These are phyloP conservation scores for Cryptococcus sp. DNA, from an alignment of 1,284 basidiomycete species.

Conservation along the genomic window DNA sequence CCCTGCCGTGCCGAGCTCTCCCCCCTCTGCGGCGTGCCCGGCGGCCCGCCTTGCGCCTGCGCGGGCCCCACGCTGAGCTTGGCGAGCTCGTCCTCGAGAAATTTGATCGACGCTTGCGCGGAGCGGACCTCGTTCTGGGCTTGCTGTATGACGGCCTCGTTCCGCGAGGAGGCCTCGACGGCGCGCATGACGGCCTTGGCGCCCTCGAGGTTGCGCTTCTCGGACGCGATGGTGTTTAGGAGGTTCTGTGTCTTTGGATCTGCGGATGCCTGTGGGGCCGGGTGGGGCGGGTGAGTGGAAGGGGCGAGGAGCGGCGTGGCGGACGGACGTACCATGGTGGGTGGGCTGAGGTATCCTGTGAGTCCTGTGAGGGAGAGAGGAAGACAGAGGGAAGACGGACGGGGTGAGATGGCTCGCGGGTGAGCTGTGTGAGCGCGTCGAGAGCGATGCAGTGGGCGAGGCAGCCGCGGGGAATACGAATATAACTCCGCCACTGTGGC, in stretches of 20 bases:
- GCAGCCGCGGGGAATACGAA: no score
- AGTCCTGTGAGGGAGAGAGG: no score
- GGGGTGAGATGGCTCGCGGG: no score
- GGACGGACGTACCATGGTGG: no score
- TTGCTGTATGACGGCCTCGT: slow-evolving; percentile 50
- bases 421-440: no score
- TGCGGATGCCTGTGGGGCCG: background rate
- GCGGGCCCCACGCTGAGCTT: slow-evolving; percentile 36
- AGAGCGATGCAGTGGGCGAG: no score
- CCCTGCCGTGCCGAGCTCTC: background rate
- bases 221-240: slow-evolving; percentile 44
- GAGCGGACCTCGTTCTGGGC: slow-evolving; percentile 50
- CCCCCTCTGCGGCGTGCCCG: slow-evolving; percentile 20
- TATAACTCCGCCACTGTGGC: no score
- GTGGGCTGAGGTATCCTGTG: no score
- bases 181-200: slow-evolving; percentile 50
- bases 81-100: slow-evolving; percentile 47
- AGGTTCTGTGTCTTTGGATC: slow-evolving; percentile 45
- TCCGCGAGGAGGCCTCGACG: slow-evolving; percentile 47
- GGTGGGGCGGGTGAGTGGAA: no score
- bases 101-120: slow-evolving; percentile 47
- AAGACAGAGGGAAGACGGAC: no score
- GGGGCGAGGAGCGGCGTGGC: no score
- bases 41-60: slow-evolving; percentile 2
- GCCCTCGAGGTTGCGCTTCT: slow-evolving; percentile 49